phyloP scores from a whole-genome alignment of 768 basidiomycete genomes.

The Lactifluus volemus region DNA sequence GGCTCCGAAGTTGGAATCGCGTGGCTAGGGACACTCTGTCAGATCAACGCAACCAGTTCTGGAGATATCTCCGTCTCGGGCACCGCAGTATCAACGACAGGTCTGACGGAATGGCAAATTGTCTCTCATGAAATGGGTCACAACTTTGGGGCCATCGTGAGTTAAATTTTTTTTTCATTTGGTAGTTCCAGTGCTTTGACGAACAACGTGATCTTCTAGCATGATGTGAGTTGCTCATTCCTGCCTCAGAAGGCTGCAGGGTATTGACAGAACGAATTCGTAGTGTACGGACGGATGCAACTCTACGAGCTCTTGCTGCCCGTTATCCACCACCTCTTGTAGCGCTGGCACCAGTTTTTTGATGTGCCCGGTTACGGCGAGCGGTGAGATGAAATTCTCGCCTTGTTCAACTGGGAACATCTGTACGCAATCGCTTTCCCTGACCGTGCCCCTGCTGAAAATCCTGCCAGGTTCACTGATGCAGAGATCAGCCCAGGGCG shows the following conservation, averaged over 20 bases:
- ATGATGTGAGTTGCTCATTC: constrained; percentile 38
- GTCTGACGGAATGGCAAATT: constrained; percentile 75
- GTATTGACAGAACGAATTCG: constrained; percentile 7
- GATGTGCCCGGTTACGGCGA: constrained; percentile 73
- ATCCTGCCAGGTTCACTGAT: constrained; percentile 49
- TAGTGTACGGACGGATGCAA: constrained; percentile 64
- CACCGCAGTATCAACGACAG: constrained; percentile 72
- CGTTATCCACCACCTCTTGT: constrained; percentile 49
- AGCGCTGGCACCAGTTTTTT: constrained; percentile 61
- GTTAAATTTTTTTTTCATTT: constrained; percentile 23
- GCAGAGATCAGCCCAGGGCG: constrained; percentile 33
- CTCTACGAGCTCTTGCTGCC: constrained; percentile 48
- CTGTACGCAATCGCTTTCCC: constrained; percentile 38
- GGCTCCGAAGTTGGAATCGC: constrained; percentile 83
- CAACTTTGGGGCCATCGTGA: constrained; percentile 83
- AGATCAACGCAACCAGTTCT: constrained; percentile 40
- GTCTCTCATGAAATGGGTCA: constrained; percentile 78
- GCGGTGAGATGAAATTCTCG: constrained; percentile 62
- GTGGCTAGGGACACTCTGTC: constrained; percentile 76
- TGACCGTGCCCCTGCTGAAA: neutral
- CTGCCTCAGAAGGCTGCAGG: neutral
- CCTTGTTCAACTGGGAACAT: constrained; percentile 79
- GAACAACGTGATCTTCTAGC: constrained; percentile 26
- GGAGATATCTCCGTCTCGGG: constrained; percentile 56
- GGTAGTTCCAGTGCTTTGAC: neutral